Evolutionary conservation across 306 rosid species (phyloP), one percentile per base, ranked within the genome.

Genomic region (Begonia peltatifolia): DNA sequence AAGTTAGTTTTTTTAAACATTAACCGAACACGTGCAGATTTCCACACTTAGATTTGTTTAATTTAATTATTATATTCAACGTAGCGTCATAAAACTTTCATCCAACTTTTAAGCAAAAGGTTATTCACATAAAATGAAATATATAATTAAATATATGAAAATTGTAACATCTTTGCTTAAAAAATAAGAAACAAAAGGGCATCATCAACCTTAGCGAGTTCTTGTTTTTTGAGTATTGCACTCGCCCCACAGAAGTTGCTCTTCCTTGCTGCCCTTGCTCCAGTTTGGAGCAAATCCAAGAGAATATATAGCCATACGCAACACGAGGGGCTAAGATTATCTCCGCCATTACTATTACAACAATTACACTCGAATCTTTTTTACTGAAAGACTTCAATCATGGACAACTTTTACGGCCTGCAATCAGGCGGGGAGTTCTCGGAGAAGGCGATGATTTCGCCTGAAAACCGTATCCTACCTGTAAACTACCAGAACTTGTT

Each of bases 401-500:
- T 86, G 99, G 99, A 92, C 22, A 83, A 79, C 75, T 76, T 77
- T 80, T 92, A 92, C 80, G 96, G 88, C 2, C 57, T 74, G 9
- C 75, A 80, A 22, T 58, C 84, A 18, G 56, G 64, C 54, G 61
- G 73, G 58, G 95, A 85, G 18, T 90, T 74, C 63, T 75, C 81
- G 2, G 94, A 83, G 46, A 73, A 68, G 56, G 74, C 82, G 2
- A 53, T 86, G 60, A 78, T 85, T 87, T 67, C 87, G 50, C 94
- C 96, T 68, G 99, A 87, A 61, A 81, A 81, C 75, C 94, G 81
- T 74, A 76, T 83, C 56, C 71, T 86, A 2, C 94, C 94, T 6
- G 13, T 74, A 11, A 93, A 92, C 55, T 84, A 86, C 74, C 83
- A 75, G 71, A 74, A 57, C 52, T 66, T 73, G 6, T 68, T 81